Percentiles rank a stretch among this genome's conserved stretches.
Conservation (phyloP, 768 basidiomycete species). For the Leccinum variicolor region DNA sequence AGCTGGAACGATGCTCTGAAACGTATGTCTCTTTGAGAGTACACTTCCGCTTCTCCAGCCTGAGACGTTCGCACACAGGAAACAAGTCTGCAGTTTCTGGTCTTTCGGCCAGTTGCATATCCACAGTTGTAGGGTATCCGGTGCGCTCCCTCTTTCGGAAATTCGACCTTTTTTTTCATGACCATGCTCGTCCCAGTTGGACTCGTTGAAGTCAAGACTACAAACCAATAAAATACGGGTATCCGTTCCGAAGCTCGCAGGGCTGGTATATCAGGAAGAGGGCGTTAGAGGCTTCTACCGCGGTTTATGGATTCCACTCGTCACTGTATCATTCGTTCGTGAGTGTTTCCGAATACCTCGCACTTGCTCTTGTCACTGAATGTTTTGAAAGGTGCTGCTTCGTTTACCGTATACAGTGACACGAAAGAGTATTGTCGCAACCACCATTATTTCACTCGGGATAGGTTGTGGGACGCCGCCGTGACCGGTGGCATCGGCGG, state of each 20-base stretch:
- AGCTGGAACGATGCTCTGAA: conserved; percentile 64
- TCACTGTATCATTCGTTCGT: conserved; percentile 97
- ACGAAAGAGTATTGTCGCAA: conserved; percentile 73
- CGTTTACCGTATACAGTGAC: conserved; percentile 85
- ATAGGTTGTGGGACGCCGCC: conserved; percentile 66
- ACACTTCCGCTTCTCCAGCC: not conserved
- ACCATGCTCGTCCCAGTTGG: conserved; percentile 52
- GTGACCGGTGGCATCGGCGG: conserved; percentile 80
- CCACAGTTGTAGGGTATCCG: conserved; percentile 91
- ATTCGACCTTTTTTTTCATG: not conserved
- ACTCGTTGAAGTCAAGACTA: conserved; percentile 90
- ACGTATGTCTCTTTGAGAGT: conserved; percentile 41
- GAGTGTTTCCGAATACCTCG: conserved; percentile 36
- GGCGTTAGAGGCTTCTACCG: conserved; percentile 89
- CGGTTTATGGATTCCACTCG: conserved; percentile 86
- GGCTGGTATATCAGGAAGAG: conserved; percentile 76
- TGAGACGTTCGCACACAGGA: conserved; percentile 38
- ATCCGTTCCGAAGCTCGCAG: conserved; percentile 68
- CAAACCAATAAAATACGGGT: conserved; percentile 79
- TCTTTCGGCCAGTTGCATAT: conserved; percentile 86
- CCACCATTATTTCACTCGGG: conserved; percentile 53
- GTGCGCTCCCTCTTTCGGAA: conserved; percentile 32
- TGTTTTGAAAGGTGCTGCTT: conserved; percentile 64
- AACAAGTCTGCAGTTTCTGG: conserved; percentile 90
- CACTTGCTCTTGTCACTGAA: conserved; percentile 3